Percentiles rank a stretch among this genome's conserved stretches.
These are phyloP conservation scores for Hemileccinum impolitum DNA, from an alignment of 768 basidiomycete genomes.

Conservation along the genomic window DNA sequence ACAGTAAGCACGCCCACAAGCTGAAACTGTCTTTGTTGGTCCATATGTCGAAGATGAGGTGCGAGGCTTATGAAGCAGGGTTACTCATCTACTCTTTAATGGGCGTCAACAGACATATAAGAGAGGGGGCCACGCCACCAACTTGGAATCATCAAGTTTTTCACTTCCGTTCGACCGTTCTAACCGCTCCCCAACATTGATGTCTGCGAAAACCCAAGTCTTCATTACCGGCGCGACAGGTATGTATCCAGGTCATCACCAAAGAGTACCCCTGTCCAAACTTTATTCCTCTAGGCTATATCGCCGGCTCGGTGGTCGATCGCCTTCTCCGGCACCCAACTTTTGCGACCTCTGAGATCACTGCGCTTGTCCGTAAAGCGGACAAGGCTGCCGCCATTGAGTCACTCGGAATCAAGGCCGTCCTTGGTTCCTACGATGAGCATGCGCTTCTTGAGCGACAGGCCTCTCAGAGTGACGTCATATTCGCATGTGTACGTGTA, in stretches of 20 bases:
- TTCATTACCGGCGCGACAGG: constrained; percentile 23
- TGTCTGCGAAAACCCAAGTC: constrained; percentile 20
- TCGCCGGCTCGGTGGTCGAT: constrained; percentile 32
- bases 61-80: constrained; percentile 4
- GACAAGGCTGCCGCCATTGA: constrained; percentile 19
- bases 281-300: constrained; percentile 23
- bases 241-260: not conserved
- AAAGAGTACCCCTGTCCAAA: not conserved
- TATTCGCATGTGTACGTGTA: constrained; percentile 38
- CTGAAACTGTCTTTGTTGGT: too few species aligned
- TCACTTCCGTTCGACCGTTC: not conserved
- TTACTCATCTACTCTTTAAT: constrained; percentile 1
- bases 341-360: constrained; percentile 22
- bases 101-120: constrained; percentile 1
- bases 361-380: constrained; percentile 31
- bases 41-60: too few species aligned
- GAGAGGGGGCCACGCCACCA: not conserved
- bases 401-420: constrained; percentile 24
- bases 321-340: constrained; percentile 28
- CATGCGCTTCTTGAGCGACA: constrained; percentile 39
- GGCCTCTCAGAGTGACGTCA: constrained; percentile 42
- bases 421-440: constrained; percentile 46
- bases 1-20: too few species aligned
- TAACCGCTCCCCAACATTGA: not conserved
- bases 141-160: not conserved